Evolutionary conservation across 164 flowering plant species (phyloP), one percentile per base, ranked within the genome.

Genomic region (Houttuynia cordata): DNA sequence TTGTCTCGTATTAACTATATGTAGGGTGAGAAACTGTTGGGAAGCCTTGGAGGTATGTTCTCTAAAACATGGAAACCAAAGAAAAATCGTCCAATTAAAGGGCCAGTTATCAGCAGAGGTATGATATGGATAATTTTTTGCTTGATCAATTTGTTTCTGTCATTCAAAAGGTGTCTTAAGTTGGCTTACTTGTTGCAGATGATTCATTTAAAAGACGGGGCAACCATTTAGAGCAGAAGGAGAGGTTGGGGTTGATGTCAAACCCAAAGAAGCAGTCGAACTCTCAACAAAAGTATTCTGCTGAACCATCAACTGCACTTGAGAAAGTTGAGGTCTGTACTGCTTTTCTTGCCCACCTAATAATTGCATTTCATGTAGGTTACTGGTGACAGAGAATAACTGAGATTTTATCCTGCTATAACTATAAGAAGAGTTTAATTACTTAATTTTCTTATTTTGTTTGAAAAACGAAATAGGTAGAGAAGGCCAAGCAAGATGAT

Each of bases 1-100:
- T 30, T 17, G 12, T 17, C 49, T 45, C 17, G 0, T 10, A 12
- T 45, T 14, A 45, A 45, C 13, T 13, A 7, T 8, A 12, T 55
- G 67, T 69, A 74, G 77, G 74, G 77, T 56, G 77, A 74, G 67
- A 70, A 74, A 68, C 71, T 74, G 50, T 67, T 90, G 67, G 93
- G 93, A 53, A 90, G 82, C 70, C 91, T 93, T 62, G 97, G 97
- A 1, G 97, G 98, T 53, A 75, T 89, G 58, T 90, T 93, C 65
- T 87, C 97, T 0, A 92, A 62, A 73, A 79, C 96, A 19, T 92
- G 98, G 98, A 92, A 82, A 78, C 91, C 98, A 51, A 89, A 85
- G 78, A 92, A 84, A 83, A 73, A 70, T 56, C 72, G 71, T 53
- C 64, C 79, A 56, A 85, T 92, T 49, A 57, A 64, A 1, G 98